These are phyloP conservation scores for Hygrophoropsis aurantiaca DNA, from an alignment of 768 basidiomycete genomes.

Conservation along the genomic window DNA sequence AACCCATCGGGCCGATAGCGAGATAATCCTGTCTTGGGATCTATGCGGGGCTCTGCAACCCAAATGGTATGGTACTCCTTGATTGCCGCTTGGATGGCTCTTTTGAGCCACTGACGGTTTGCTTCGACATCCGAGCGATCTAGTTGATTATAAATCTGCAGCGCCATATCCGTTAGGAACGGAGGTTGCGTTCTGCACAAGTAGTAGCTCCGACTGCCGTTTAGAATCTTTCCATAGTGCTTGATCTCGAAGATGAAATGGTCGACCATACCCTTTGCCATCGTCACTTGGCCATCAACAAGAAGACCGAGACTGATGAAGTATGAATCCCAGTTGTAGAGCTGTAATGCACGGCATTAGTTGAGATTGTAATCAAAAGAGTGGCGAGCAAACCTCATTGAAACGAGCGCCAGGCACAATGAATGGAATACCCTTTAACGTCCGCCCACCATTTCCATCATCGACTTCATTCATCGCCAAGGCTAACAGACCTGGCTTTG, in stretches of 20 bases:
- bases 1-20: slow-evolving; percentile 91
- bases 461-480: slow-evolving; percentile 93
- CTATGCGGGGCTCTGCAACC: slow-evolving; percentile 93
- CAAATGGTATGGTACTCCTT: slow-evolving; percentile 99
- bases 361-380: slow-evolving; percentile 7
- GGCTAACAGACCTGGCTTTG: slow-evolving; percentile 91
- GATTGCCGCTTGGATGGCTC: slow-evolving; percentile 95
- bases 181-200: slow-evolving; percentile 95
- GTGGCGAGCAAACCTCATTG: slow-evolving; percentile 67
- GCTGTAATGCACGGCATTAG: slow-evolving; percentile 39
- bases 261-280: slow-evolving; percentile 98
- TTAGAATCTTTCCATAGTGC: slow-evolving; percentile 95
- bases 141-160: slow-evolving; percentile 96
- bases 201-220: slow-evolving; percentile 94
- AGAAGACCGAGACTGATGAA: slow-evolving; percentile 93
- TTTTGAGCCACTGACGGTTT: slow-evolving; percentile 91
- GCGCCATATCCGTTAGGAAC: slow-evolving; percentile 97
- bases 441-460: slow-evolving; percentile 74
- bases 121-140: slow-evolving; percentile 75
- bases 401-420: slow-evolving; percentile 95
- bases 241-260: slow-evolving; percentile 99
- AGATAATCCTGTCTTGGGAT: slow-evolving; percentile 91
- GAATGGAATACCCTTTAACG: slow-evolving; percentile 92
- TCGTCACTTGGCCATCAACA: slow-evolving; percentile 88
- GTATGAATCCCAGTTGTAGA: slow-evolving; percentile 96